Evolutionary conservation across 2,329 filamentous ascomycete genomes (phyloP).

Genomic region (Hypomyces perniciosus): DNA sequence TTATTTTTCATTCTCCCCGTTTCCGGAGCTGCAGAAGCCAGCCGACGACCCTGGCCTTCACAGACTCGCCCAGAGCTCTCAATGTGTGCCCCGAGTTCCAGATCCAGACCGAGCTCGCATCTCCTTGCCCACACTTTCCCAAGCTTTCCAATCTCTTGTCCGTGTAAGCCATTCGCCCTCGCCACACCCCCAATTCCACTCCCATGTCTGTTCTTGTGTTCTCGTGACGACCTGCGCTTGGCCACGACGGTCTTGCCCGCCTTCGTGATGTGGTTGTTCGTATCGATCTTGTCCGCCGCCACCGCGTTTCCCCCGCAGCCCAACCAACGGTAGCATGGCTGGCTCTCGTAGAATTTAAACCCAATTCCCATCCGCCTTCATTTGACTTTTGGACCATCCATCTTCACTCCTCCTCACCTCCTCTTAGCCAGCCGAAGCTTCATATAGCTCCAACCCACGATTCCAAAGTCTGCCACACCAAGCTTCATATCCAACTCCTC

Average conservation of each 20-base stretch:
- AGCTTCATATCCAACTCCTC: background rate
- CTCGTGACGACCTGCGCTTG: slow-evolving; percentile 13
- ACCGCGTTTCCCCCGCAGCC: slow-evolving; percentile 9
- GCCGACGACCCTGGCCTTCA: background rate
- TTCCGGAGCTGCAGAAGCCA: slow-evolving; percentile 5
- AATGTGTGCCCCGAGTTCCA: background rate
- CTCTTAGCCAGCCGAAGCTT: background rate
- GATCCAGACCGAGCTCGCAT: background rate
- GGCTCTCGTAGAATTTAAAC: slow-evolving; percentile 8
- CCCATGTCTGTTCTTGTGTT: background rate
- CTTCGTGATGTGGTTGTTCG: slow-evolving; percentile 8
- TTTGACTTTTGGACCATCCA: background rate
- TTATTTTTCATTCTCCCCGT: background rate
- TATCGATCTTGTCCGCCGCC: slow-evolving; percentile 6
- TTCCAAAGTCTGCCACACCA: background rate
- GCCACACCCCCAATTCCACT: slow-evolving; percentile 1
- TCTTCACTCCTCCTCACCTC: background rate
- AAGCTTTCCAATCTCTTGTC: background rate
- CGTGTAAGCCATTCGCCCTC: background rate
- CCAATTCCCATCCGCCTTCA: slow-evolving; percentile 7
- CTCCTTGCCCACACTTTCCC: background rate
- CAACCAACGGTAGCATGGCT: slow-evolving; percentile 1
- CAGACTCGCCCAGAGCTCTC: background rate
- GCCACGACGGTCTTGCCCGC: slow-evolving; percentile 6
- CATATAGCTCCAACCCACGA: background rate